These are phyloP conservation scores for Cucurbita pepo DNA, from an alignment of 306 rosid genomes.

Conservation along the genomic window DNA sequence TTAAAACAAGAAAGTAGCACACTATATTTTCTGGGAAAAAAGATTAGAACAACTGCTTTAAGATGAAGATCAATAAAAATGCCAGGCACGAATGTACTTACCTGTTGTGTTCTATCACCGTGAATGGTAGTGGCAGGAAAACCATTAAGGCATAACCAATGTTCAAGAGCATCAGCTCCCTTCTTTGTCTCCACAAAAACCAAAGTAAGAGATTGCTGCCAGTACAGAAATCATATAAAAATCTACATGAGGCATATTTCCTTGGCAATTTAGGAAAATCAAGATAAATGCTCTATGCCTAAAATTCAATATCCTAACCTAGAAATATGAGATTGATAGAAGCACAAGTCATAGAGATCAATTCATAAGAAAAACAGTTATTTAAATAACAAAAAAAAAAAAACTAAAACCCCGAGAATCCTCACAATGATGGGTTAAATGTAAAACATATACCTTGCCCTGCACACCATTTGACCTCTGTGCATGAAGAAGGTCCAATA, in stretches of 20 bases:
- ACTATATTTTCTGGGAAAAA: not conserved
- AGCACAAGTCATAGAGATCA: not conserved
- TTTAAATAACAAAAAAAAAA: no score
- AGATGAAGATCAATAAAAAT: not conserved
- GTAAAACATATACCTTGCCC: constrained; percentile 43
- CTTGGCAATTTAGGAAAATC: not conserved
- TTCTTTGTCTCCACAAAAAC: constrained; percentile 98
- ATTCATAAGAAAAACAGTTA: not conserved
- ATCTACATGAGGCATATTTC: not conserved
- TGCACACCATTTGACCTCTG: constrained; percentile 63
- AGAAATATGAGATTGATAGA: not conserved
- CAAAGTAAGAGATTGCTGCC: constrained; percentile 84
- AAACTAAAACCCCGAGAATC: not conserved
- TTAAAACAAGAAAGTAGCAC: not conserved
- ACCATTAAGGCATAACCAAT: constrained; percentile 71
- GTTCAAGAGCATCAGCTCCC: constrained; percentile 89
- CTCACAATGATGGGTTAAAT: not conserved
- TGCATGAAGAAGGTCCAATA: constrained; percentile 94
- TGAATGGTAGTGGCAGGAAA: constrained; percentile 96
- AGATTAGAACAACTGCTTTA: not conserved
- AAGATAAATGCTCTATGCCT: not conserved
- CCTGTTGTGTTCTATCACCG: constrained; percentile 93
- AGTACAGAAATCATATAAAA: not conserved
- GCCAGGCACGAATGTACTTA: constrained; percentile 9
- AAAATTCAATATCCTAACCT: not conserved